A percentile compares a stretch with the other conserved stretches of the same genome.
phyloP scores from a whole-genome alignment of 371 early-diverging fungal genomes.

The Mortierella polycephala region DNA sequence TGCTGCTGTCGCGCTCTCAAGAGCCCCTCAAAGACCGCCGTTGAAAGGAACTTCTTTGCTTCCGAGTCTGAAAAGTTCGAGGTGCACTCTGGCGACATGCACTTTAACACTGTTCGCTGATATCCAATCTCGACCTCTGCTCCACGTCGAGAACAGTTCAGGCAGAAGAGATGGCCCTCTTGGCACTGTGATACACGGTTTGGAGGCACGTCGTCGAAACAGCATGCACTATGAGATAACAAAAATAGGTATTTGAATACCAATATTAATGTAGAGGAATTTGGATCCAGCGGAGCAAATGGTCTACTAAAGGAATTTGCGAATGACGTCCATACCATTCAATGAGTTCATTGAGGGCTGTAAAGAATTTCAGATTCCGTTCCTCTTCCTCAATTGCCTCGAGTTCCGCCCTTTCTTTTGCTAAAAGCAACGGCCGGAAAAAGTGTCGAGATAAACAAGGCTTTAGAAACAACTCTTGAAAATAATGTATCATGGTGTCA shows the following conservation, averaged over 20 bases:
- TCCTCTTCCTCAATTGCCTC: slow-evolving; percentile 31
- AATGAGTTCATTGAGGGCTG: slow-evolving; percentile 17
- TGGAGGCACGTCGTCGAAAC: slow-evolving; percentile 43
- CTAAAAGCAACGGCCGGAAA: background rate
- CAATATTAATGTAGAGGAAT: background rate
- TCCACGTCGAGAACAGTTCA: slow-evolving; percentile 56
- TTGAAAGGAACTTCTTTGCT: slow-evolving; percentile 50
- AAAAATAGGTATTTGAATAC: background rate
- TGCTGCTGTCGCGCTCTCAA: slow-evolving; percentile 56
- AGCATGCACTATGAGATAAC: slow-evolving; percentile 38
- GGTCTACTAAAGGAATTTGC: too few relatives aligned
- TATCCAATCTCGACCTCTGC: slow-evolving; percentile 60
- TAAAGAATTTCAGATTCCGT: slow-evolving; percentile 12
- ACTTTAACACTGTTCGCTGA: slow-evolving; percentile 57
- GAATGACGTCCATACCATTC: slow-evolving; percentile 16
- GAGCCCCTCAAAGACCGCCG: slow-evolving; percentile 54
- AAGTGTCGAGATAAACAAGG: background rate
- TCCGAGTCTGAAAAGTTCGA: slow-evolving; percentile 54
- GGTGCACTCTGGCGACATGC: slow-evolving; percentile 58
- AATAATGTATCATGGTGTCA: background rate
- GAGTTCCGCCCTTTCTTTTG: slow-evolving; percentile 30
- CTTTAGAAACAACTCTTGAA: background rate
- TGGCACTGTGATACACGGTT: slow-evolving; percentile 57
- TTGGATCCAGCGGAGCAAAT: too few relatives aligned
- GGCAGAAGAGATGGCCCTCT: slow-evolving; percentile 65